phyloP scores from a whole-genome alignment of 2,329 filamentous ascomycete species.

The Atkinsonella hypoxylon region DNA sequence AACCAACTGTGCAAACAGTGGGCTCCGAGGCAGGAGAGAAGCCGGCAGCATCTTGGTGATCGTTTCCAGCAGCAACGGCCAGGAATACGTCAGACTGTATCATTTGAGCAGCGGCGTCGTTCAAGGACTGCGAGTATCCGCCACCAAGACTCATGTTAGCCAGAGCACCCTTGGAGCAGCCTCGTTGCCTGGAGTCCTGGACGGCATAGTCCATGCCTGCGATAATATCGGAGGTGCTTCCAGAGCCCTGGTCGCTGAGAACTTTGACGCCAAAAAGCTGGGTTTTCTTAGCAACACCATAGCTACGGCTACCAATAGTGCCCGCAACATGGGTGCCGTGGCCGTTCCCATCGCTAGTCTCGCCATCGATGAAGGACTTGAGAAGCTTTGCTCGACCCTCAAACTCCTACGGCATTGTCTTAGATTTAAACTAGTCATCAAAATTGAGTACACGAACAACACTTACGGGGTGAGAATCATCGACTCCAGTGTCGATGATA shows the following conservation, averaged over 20 bases:
- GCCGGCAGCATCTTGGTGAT: slow-evolving; percentile 27
- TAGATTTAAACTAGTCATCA: background rate
- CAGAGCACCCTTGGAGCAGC: slow-evolving; percentile 33
- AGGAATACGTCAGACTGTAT: slow-evolving; percentile 36
- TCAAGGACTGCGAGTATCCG: slow-evolving; percentile 30
- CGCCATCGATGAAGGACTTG: slow-evolving; percentile 14
- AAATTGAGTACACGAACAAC: slow-evolving; percentile 26
- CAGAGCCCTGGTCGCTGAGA: slow-evolving; percentile 22
- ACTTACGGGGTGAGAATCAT: slow-evolving; percentile 21
- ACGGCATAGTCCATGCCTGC: slow-evolving; percentile 33
- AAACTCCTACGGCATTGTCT: slow-evolving; percentile 27
- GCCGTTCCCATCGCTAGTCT: slow-evolving; percentile 20
- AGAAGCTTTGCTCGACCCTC: slow-evolving; percentile 21
- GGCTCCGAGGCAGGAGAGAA: slow-evolving; percentile 36
- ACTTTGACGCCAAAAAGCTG: slow-evolving; percentile 34
- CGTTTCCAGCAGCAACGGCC: slow-evolving; percentile 44
- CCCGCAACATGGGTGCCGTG: slow-evolving; percentile 29
- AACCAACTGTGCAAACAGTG: slow-evolving; percentile 41
- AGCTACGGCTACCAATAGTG: slow-evolving; percentile 20
- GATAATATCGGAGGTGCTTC: slow-evolving; percentile 27
- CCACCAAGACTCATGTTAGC: slow-evolving; percentile 48
- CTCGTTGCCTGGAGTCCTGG: slow-evolving; percentile 21
- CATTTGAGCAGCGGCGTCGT: slow-evolving; percentile 35
- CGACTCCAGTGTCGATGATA: slow-evolving; percentile 34
- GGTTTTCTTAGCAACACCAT: slow-evolving; percentile 30